These are phyloP conservation scores for Cylindricascospora bacillispora DNA, from an alignment of 1,139 yeast genomes.

Conservation along the genomic window DNA sequence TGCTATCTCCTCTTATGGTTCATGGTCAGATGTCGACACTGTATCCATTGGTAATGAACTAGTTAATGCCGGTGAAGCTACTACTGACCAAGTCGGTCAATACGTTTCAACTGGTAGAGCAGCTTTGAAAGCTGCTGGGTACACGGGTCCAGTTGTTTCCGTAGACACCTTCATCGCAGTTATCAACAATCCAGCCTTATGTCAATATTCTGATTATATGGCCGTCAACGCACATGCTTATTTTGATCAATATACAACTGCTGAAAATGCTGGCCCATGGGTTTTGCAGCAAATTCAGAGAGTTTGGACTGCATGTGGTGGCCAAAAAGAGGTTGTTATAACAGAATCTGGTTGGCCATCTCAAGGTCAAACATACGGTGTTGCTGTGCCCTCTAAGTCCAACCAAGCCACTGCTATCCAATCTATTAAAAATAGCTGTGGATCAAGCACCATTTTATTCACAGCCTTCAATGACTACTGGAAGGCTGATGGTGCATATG, in stretches of 20 bases:
- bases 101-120: slow-evolving; percentile 46
- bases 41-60: slow-evolving; percentile 72
- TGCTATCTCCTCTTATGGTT: slow-evolving; percentile 44
- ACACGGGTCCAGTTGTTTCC: slow-evolving; percentile 58
- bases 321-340: slow-evolving; percentile 43
- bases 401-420: slow-evolving; percentile 52
- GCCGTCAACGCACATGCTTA: slow-evolving; percentile 76
- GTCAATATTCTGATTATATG: slow-evolving; percentile 60
- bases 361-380: slow-evolving; percentile 49
- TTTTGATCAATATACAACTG: slow-evolving; percentile 60
- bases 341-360: slow-evolving; percentile 83
- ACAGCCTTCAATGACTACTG: slow-evolving; percentile 66
- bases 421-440: slow-evolving; percentile 43
- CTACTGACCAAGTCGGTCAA: slow-evolving; percentile 40
- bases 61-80: slow-evolving; percentile 55
- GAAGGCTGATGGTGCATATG: slow-evolving; percentile 56
- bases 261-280: slow-evolving; percentile 62
- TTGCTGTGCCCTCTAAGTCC: slow-evolving; percentile 50
- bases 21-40: slow-evolving; percentile 61
- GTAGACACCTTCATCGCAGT: slow-evolving; percentile 74
- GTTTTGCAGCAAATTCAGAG: slow-evolving; percentile 50
- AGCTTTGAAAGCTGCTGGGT: slow-evolving; percentile 50
- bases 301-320: slow-evolving; percentile 54
- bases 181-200: slow-evolving; percentile 54
- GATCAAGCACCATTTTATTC: slow-evolving; percentile 47